phyloP scores from a whole-genome alignment of 148 eudicot genomes.

The Drosera capensis region DNA sequence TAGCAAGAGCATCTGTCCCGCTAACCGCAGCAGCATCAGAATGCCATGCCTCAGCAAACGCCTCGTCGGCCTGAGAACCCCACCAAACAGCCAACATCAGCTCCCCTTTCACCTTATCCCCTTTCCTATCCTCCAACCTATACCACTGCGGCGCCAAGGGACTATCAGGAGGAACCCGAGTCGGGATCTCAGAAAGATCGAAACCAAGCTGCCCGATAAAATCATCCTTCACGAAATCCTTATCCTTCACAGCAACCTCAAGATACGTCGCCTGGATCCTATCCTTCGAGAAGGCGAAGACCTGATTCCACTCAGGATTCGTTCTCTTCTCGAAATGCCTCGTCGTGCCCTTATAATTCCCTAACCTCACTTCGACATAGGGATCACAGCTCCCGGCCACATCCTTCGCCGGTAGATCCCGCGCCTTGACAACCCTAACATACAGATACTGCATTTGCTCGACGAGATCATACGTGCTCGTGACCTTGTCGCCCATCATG shows the following conservation, averaged over 20 bases:
- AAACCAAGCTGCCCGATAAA: constrained; percentile 34
- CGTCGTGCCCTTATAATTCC: constrained; percentile 51
- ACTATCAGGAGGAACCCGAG: constrained; percentile 63
- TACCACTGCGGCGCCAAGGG: constrained; percentile 78
- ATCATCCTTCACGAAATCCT: constrained; percentile 49
- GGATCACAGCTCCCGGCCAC: constrained; percentile 49
- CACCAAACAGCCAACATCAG: constrained; percentile 73
- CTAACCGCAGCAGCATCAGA: constrained; percentile 52
- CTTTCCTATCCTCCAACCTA: constrained; percentile 37
- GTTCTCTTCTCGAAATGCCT: constrained; percentile 43
- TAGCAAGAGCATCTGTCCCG: constrained; percentile 49
- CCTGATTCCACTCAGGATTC: constrained; percentile 54
- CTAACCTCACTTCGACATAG: constrained; percentile 47
- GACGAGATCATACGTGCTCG: constrained; percentile 58
- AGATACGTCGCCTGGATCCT: constrained; percentile 39
- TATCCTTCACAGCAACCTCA: constrained; percentile 46
- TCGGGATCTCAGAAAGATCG: constrained; percentile 55
- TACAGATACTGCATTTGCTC: constrained; percentile 64
- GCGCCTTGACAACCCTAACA: constrained; percentile 54
- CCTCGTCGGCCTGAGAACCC: constrained; percentile 77
- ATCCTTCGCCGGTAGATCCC: constrained; percentile 39
- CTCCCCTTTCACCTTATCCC: constrained; percentile 46
- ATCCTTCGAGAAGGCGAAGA: constrained; percentile 53
- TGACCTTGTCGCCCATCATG: constrained; percentile 36
- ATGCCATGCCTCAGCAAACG: constrained; percentile 72